These are phyloP conservation scores for Leptodermis oblonga DNA, from an alignment of 257 asterid species.

Conservation along the genomic window DNA sequence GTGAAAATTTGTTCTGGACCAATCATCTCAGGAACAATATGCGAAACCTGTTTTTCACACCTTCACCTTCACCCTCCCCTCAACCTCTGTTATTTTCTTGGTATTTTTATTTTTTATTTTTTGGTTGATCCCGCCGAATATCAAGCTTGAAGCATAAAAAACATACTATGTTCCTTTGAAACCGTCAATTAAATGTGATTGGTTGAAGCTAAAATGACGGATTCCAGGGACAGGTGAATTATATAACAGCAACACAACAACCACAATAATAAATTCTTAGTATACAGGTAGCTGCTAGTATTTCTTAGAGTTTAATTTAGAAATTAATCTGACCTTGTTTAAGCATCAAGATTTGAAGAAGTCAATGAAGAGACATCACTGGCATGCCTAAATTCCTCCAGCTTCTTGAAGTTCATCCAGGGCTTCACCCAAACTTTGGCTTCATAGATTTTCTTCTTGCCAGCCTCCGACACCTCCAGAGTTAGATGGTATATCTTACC, in stretches of 20 bases:
- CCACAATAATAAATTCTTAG: too few relatives aligned
- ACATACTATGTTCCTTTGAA: neutral
- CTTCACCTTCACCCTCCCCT: too few relatives aligned
- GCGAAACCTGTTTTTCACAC: too few relatives aligned
- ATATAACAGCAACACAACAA: neutral
- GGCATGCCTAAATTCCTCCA: constrained; percentile 41
- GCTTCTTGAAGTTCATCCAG: constrained; percentile 56
- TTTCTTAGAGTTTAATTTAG: neutral
- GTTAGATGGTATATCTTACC: constrained; percentile 47
- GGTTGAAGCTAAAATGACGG: neutral
- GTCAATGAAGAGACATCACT: constrained; percentile 14
- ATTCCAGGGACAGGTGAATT: too few relatives aligned
- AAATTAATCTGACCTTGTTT: constrained; percentile 25
- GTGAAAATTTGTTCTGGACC: too few relatives aligned
- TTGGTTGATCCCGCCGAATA: neutral
- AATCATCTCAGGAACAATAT: too few relatives aligned
- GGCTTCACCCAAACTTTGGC: constrained; percentile 63
- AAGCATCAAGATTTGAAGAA: constrained; percentile 12
- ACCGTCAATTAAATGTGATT: neutral
- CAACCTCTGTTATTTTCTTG: too few relatives aligned
- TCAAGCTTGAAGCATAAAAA: neutral
- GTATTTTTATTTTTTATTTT: too few relatives aligned
- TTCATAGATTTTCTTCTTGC: constrained; percentile 38
- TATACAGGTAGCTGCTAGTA: neutral
- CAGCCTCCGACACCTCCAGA: constrained; percentile 42